Percentiles rank a stretch among this genome's conserved stretches.
phyloP scores from a whole-genome alignment of 139 green algal species.

The Microglena sp. region DNA sequence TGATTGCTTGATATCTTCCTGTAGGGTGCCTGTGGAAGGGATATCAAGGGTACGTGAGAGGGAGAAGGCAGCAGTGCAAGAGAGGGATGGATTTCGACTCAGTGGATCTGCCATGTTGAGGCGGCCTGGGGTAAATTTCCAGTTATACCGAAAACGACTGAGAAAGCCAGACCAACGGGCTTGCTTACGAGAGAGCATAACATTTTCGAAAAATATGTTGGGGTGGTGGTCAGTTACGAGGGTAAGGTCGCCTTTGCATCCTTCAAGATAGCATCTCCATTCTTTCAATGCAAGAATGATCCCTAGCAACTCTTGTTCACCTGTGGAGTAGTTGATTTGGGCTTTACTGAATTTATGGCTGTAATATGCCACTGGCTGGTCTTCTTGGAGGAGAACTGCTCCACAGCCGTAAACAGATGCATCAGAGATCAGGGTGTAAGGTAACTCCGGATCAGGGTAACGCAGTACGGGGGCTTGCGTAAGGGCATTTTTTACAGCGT shows the following conservation, averaged over 20 bases:
- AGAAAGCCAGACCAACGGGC: conserved; percentile 25
- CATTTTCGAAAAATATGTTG: conserved; percentile 8
- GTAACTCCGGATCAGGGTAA: conserved; percentile 9
- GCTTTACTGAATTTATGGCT: conserved; percentile 20
- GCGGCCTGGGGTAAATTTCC: conserved; percentile 17
- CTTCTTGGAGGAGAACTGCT: conserved; percentile 29
- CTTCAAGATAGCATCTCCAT: conserved; percentile 35
- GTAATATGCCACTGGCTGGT: conserved; percentile 26
- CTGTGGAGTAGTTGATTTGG: conserved; percentile 32
- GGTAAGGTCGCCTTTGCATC: conserved; percentile 15
- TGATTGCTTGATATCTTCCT: too few relatives aligned
- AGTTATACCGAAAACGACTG: conserved; percentile 15
- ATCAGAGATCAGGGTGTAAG: conserved; percentile 25
- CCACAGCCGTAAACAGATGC: conserved; percentile 19
- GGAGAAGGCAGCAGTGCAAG: too few relatives aligned
- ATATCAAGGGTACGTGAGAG: too few relatives aligned
- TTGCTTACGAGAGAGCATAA: conserved; percentile 13
- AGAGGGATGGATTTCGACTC: too few relatives aligned
- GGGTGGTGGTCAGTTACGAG: conserved; percentile 36
- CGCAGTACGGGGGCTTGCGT: conserved; percentile 12
- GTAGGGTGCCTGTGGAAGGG: too few relatives aligned
- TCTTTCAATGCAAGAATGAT: conserved; percentile 17
- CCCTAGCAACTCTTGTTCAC: conserved; percentile 39
- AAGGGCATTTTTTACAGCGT: conserved; percentile 12
- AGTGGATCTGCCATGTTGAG: conserved; percentile 31